Evolutionary conservation across 352 stramenopile genomes (phyloP), one percentile per base, ranked within the genome.

Genomic region (Elongisporangium prolatum): DNA sequence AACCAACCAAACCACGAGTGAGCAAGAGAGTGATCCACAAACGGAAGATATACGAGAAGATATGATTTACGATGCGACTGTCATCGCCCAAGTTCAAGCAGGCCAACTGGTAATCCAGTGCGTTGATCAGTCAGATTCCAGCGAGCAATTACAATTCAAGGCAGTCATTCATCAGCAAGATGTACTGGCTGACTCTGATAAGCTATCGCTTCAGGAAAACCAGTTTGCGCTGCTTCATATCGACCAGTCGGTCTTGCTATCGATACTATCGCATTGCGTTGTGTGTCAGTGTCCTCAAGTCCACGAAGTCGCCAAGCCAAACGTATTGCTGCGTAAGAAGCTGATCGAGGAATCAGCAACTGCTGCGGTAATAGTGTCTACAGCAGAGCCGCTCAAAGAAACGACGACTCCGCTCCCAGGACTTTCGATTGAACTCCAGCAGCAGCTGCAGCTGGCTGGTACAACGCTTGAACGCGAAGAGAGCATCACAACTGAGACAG

Each of bases 361-460:
- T 17, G 11, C 28, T 38, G 3, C 7, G 28, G 9, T 17, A 7
- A 34, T 34, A 44, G 34, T 1, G 34, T 4, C 5, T 44, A 11
- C 34, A 17, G 34, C 14, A 44, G 34, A 16, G 4, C 0, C 11
- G 10, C 34, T 17, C 2, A 44, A 16, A 44, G 34, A 44, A 16
- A 44, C 34, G 11, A 44, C 34, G 4, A 44, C 34, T 44, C 57
- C 65, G 11, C 51, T 79, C 24, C 53, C 57, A 28, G 67, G 68
- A 2, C 57, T 79, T 20, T 71, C 70, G 9, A 48, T 44, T 2
- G 47, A 65, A 14, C 18, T 66, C 50, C 59, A 63, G 7, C 14
- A 8, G n/a, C 8, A 57, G 1, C 17, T 81, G 16, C 44, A 13
- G 10, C 55, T 50, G 13, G 28, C 79, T 14, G 17, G 67, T 49